Percentiles rank a stretch among this genome's conserved stretches.
Evolutionary conservation across 345 rosid species (phyloP).

Genomic region (Bruguiera parviflora): DNA sequence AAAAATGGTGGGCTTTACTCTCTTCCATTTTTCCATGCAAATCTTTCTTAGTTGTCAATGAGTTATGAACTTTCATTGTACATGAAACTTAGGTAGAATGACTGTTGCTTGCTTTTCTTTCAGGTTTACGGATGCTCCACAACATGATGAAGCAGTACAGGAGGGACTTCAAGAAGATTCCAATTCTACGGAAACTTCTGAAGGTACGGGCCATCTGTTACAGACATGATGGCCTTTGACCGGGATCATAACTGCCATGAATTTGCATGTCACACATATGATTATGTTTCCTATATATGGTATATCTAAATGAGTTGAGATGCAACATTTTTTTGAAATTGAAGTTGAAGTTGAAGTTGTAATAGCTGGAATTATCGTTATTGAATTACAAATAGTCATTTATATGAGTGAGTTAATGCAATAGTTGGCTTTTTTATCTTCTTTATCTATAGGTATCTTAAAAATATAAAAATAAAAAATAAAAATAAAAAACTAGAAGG

Average conservation of each 20-base stretch:
- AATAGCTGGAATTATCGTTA: no score
- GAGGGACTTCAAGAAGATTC: conserved; percentile 87
- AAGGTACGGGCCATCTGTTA: conserved; percentile 49
- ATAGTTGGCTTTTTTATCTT: background rate
- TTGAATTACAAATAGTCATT: no score
- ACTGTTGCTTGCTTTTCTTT: conserved; percentile 20
- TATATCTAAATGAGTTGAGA: no score
- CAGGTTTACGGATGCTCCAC: conserved; percentile 96
- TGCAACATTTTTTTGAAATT: no score
- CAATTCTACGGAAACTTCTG: conserved; percentile 92
- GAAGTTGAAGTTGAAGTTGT: no score
- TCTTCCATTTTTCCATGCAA: conserved; percentile 6
- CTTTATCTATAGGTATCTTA: background rate
- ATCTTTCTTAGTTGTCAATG: conserved; percentile 11
- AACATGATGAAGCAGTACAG: conserved; percentile 91
- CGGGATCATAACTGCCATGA: background rate
- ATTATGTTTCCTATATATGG: no score
- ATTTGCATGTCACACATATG: background rate
- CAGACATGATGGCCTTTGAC: background rate
- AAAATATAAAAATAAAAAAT: no score
- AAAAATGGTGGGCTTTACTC: conserved; percentile 66
- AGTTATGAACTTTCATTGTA: background rate
- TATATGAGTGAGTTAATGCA: background rate
- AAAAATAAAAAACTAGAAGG: background rate
- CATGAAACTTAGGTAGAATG: conserved; percentile 14